These are phyloP conservation scores for Kingdonia uniflora DNA, from an alignment of 164 flowering plant species.

Conservation along the genomic window DNA sequence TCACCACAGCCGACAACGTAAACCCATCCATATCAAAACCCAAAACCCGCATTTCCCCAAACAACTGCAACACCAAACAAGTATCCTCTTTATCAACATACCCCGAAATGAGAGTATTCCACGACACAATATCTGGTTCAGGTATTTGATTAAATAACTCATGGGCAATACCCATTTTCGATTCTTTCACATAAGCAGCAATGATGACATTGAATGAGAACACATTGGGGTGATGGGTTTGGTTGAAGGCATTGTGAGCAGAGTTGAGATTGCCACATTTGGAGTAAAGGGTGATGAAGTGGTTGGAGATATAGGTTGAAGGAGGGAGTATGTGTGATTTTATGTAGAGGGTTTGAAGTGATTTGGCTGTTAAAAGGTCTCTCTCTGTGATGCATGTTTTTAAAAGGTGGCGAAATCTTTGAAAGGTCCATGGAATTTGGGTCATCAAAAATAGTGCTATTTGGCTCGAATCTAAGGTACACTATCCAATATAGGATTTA, in stretches of 20 bases:
- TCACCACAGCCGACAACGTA: no score
- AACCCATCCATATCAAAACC: no score
- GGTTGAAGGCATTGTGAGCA: not conserved
- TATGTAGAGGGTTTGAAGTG: conserved; percentile 56
- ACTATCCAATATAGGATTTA: no score
- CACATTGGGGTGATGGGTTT: not conserved
- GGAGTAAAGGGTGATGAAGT: not conserved
- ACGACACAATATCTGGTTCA: not conserved
- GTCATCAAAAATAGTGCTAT: not conserved
- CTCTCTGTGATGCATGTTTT: conserved; percentile 40
- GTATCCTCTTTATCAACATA: not conserved
- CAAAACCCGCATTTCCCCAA: no score
- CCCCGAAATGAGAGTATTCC: not conserved
- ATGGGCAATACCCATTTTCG: not conserved
- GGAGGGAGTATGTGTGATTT: conserved; percentile 38
- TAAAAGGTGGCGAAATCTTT: conserved; percentile 28
- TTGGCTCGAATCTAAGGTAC: no score
- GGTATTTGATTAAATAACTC: not conserved
- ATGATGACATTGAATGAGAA: not conserved
- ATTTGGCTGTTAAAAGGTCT: conserved; percentile 45
- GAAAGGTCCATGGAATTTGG: conserved; percentile 13
- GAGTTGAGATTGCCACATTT: not conserved
- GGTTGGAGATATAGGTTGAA: conserved; percentile 50
- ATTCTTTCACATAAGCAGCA: not conserved
- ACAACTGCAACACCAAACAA: no score